phyloP scores from a whole-genome alignment of 2,329 filamentous ascomycete genomes.

The Claviceps citrina region DNA sequence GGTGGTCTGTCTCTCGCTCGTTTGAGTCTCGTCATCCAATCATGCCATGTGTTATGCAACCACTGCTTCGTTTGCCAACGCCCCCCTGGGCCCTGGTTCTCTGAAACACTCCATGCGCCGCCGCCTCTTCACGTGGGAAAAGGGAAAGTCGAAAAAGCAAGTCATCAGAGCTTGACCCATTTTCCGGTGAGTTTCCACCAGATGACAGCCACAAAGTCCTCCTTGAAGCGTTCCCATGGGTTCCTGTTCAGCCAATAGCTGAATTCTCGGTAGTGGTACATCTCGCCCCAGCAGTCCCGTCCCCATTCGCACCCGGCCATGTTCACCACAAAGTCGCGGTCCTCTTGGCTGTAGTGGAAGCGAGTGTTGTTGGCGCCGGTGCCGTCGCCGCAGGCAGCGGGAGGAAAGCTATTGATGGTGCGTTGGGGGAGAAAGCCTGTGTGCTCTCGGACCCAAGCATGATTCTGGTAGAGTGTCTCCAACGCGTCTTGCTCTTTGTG shows the following conservation, averaged over 20 bases:
- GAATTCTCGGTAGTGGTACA: conserved; percentile 86
- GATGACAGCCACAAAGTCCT: conserved; percentile 43
- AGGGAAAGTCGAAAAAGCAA: no score
- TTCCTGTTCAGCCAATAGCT: conserved; percentile 81
- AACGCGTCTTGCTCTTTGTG: conserved; percentile 97
- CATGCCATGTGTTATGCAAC: no score
- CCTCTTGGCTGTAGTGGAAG: conserved; percentile 73
- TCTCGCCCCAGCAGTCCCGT: conserved; percentile 92
- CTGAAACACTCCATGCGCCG: background rate
- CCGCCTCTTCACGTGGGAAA: no score
- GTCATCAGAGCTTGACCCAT: conserved; percentile 36
- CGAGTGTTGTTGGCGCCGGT: conserved; percentile 47
- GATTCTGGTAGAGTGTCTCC: conserved; percentile 77
- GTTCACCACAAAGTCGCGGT: conserved; percentile 88
- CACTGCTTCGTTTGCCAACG: no score
- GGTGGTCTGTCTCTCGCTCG: no score
- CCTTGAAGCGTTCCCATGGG: conserved; percentile 62
- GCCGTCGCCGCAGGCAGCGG: conserved; percentile 70
- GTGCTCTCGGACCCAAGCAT: conserved; percentile 84
- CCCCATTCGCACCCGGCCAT: conserved; percentile 98
- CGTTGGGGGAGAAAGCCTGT: conserved; percentile 82
- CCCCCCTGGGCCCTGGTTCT: no score
- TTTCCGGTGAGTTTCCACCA: conserved; percentile 50
- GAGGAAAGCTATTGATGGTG: conserved; percentile 86
- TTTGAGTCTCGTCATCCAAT: background rate